Evolutionary conservation across 768 basidiomycete genomes (phyloP), one percentile per base, ranked within the genome.

Genomic region (Tricholoma terreum): DNA sequence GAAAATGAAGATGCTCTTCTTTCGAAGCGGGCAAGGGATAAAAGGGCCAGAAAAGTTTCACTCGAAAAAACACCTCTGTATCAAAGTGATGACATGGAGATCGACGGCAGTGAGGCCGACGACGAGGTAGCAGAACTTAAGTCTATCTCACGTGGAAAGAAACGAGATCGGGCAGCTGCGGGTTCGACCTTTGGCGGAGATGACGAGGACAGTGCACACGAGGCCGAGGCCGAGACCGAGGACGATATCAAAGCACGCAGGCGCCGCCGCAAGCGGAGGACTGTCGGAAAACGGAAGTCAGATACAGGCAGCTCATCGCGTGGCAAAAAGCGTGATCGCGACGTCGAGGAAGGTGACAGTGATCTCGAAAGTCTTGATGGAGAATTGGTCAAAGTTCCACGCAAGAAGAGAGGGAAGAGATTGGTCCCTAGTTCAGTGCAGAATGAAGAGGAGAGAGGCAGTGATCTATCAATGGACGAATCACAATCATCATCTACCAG

Each of bases 101-200:
- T 78, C 40, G 80, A 81, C 52, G 73, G 74, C 21, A 68, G 78
- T 40, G 77, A 77, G 58, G 74, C 77, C 19, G 76, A 72, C 50
- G 80, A 82, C 61, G 74, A 76, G 45, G 61, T 76, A 17, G 65
- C 69, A 21, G 77, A 77, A 51, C 68, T 77, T 50, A 68, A 64
- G 54, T 69, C 71, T 48, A 64, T 71, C 56, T 63, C 68, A 17
- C 75, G 84, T 58, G 88, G 89, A 45, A 88, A 81, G 77, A 92
- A 92, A 73, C 84, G 90, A 59, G 87, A 87, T 69, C 85, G 86
- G 38, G 79, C 81, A 6, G 87, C 89, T 65, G 87, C 87, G 55
- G 89, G 81, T 6, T 88, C 87, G 3, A 83, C 81, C 0, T 85
- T 89, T 64, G 88, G 83, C 46, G 84, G 80, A 22, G 87, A 88